These are phyloP conservation scores for Dryas octopetala DNA, from an alignment of 306 rosid genomes.

Conservation along the genomic window DNA sequence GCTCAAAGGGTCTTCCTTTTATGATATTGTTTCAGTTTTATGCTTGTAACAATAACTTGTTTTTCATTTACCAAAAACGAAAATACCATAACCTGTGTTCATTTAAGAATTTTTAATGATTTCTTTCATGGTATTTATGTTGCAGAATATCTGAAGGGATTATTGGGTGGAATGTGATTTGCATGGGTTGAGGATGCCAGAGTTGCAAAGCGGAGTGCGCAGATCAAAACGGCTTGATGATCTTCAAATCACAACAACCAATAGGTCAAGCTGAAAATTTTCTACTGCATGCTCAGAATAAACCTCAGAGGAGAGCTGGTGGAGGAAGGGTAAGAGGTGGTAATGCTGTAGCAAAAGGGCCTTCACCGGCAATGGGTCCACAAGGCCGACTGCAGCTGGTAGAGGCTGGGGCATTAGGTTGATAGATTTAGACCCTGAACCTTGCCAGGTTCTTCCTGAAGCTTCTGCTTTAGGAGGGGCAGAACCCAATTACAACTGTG, in stretches of 20 bases:
- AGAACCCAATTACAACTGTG: constrained; percentile 51
- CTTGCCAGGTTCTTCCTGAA: constrained; percentile 62
- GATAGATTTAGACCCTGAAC: constrained; percentile 79
- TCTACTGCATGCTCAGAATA: constrained; percentile 60
- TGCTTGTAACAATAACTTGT: not conserved
- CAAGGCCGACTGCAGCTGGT: constrained; percentile 85
- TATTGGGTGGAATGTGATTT: constrained; percentile 65
- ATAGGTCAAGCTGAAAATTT: constrained; percentile 71
- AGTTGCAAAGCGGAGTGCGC: constrained; percentile 97
- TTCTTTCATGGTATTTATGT: constrained; percentile 20
- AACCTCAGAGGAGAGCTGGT: constrained; percentile 74
- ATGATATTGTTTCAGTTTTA: not conserved
- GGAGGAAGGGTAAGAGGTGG: constrained; percentile 87
- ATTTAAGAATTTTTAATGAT: not conserved
- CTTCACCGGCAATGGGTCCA: constrained; percentile 67
- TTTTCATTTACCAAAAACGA: not conserved
- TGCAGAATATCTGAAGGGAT: constrained; percentile 38
- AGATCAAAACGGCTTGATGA: constrained; percentile 93
- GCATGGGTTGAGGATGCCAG: constrained; percentile 99
- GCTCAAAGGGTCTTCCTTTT: constrained; percentile 7
- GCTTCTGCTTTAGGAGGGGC: constrained; percentile 63
- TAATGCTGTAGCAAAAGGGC: constrained; percentile 81
- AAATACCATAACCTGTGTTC: too few relatives aligned
- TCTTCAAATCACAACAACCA: constrained; percentile 70
- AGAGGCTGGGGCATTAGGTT: constrained; percentile 90